phyloP scores from a whole-genome alignment of 1,284 basidiomycete genomes.

The Trametes pubescens region DNA sequence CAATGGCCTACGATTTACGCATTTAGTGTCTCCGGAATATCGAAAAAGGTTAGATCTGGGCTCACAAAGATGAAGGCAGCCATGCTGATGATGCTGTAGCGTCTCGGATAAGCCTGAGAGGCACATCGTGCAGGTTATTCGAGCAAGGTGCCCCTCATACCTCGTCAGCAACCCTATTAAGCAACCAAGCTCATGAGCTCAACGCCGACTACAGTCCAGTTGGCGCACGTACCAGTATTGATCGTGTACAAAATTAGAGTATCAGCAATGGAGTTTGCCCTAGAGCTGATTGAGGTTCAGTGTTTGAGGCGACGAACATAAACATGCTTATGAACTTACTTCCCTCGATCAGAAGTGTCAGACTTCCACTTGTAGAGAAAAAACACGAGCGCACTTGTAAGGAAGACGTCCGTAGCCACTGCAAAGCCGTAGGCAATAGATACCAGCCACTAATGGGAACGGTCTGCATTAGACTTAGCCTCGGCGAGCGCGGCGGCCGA shows the following conservation, averaged over 20 bases:
- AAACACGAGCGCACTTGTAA: constrained; percentile 1
- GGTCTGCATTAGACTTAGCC: too few species aligned
- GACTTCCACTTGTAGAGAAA: not conserved
- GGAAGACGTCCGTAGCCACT: constrained; percentile 7
- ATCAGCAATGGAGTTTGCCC: not conserved
- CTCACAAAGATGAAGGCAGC: not conserved
- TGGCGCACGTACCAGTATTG: not conserved
- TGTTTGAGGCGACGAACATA: not conserved
- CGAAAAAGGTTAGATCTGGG: not conserved
- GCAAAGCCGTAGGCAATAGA: constrained; percentile 6
- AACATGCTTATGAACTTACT: not conserved
- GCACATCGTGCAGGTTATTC: not conserved
- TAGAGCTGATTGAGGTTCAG: not conserved
- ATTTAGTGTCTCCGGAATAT: not conserved
- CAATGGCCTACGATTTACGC: not conserved
- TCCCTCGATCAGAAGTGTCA: not conserved
- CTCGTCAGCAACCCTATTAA: not conserved
- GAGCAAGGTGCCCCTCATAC: not conserved
- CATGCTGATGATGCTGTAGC: not conserved
- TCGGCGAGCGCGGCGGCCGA: too few species aligned
- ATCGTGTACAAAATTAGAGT: not conserved
- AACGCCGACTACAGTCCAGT: not conserved
- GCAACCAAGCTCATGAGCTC: not conserved
- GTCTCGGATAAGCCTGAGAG: not conserved
- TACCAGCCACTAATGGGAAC: constrained; percentile 11